A percentile compares a stretch with the other conserved stretches of the same genome.
phyloP scores from a whole-genome alignment of 169 alveolate genomes.

The Plasmodium sp. region DNA sequence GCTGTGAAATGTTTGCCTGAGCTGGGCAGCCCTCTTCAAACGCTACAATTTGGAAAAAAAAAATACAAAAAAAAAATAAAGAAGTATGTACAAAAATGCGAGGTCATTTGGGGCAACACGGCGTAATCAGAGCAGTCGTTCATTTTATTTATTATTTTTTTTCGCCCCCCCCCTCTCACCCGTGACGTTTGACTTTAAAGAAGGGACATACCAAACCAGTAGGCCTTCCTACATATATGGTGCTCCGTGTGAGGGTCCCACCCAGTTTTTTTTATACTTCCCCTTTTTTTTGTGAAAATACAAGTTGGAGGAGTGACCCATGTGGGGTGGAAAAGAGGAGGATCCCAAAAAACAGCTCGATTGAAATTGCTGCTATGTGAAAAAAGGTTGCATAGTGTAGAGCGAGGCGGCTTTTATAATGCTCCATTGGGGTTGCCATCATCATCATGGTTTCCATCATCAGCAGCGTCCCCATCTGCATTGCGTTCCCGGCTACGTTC shows the following conservation, averaged over 20 bases:
- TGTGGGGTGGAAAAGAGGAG: background rate
- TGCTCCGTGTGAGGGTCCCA: background rate
- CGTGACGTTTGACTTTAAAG: background rate
- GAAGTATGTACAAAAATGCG: background rate
- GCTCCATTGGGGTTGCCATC: background rate
- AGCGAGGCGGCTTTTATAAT: background rate
- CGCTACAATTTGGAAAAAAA: background rate
- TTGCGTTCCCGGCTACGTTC: too few species aligned
- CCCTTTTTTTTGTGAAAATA: background rate
- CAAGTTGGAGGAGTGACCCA: background rate
- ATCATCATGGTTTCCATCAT: background rate
- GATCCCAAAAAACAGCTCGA: background rate
- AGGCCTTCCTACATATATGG: background rate
- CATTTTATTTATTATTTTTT: background rate
- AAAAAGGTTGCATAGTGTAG: background rate
- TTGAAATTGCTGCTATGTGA: background rate
- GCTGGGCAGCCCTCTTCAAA: background rate
- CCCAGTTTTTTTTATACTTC: background rate
- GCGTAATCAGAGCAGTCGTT: background rate
- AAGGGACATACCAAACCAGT: background rate
- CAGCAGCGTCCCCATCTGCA: too few species aligned
- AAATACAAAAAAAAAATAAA: too few species aligned
- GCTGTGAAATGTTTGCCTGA: background rate
- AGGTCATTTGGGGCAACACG: background rate
- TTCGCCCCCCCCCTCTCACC: background rate